Conservation (phyloP, 495 filamentous ascomycete species). For the Delitschia confertaspora region DNA sequence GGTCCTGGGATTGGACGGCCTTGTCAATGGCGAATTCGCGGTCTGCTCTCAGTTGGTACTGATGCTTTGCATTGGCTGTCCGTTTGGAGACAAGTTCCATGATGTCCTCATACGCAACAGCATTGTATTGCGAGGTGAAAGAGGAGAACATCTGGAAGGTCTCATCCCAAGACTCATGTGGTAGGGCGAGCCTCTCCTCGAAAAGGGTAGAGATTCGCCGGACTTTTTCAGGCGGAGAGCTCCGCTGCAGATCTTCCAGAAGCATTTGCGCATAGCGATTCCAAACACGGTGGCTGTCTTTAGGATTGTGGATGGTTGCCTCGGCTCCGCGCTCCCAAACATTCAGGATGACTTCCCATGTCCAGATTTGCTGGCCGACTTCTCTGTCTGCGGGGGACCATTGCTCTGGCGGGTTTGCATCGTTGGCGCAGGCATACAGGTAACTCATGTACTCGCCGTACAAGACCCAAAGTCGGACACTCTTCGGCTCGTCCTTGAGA, state of each 20-base stretch:
- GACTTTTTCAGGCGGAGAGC: slow-evolving; percentile 49
- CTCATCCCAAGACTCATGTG: slow-evolving; percentile 76
- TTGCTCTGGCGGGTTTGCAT: slow-evolving; percentile 33
- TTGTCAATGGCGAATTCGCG: slow-evolving; percentile 60
- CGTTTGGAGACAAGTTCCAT: slow-evolving; percentile 63
- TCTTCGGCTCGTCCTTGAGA: slow-evolving; percentile 71
- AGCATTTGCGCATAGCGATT: slow-evolving; percentile 60
- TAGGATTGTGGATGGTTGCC: slow-evolving; percentile 69
- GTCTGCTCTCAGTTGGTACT: slow-evolving; percentile 58
- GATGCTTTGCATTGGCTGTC: slow-evolving; percentile 58
- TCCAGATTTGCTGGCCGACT: slow-evolving; percentile 70
- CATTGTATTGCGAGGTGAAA: slow-evolving; percentile 72
- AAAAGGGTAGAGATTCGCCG: slow-evolving; percentile 61
- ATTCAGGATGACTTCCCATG: slow-evolving; percentile 60
- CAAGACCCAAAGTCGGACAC: slow-evolving; percentile 74
- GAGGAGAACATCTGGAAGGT: slow-evolving; percentile 76
- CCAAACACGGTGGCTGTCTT: slow-evolving; percentile 85
- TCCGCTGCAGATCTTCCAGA: slow-evolving; percentile 52
- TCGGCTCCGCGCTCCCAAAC: slow-evolving; percentile 73
- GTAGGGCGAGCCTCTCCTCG: slow-evolving; percentile 61
- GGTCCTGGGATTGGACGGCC: slow-evolving; percentile 50
- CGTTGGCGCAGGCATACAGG: slow-evolving; percentile 53
- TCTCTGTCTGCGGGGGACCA: slow-evolving; percentile 72
- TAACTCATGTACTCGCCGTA: slow-evolving; percentile 83
- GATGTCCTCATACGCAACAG: slow-evolving; percentile 62